Percentiles rank a stretch among this genome's conserved stretches.
Evolutionary conservation across 306 rosid species (phyloP).

Genomic region (Gillenia trifoliata): DNA sequence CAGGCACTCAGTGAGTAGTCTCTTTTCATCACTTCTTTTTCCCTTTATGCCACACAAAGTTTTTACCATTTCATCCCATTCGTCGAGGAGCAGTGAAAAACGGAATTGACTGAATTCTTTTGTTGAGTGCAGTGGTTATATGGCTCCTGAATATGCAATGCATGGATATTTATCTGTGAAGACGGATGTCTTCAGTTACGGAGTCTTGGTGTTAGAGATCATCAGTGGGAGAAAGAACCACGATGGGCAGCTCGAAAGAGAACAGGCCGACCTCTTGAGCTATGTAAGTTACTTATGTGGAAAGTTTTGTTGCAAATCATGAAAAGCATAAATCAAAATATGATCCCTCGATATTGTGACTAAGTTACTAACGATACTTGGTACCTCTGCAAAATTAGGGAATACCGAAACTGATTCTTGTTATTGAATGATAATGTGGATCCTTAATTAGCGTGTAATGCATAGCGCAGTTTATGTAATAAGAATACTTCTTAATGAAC

Average conservation of each 20-base stretch:
- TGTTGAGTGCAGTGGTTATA: constrained; percentile 63
- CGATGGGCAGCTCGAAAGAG: constrained; percentile 37
- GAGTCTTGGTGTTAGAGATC: constrained; percentile 73
- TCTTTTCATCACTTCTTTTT: constrained; percentile 10
- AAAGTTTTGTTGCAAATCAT: constrained; percentile 1
- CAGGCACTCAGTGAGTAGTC: constrained; percentile 88
- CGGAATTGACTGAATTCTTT: not conserved
- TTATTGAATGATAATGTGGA: too few relatives aligned
- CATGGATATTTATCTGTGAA: constrained; percentile 84
- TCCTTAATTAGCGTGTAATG: too few relatives aligned
- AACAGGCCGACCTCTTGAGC: constrained; percentile 67
- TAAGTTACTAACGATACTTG: not conserved
- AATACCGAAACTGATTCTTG: too few relatives aligned
- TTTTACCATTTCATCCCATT: too few relatives aligned
- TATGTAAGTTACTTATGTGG: constrained; percentile 46
- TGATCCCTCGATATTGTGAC: not conserved
- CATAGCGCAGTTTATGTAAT: too few relatives aligned
- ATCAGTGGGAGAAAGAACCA: constrained; percentile 81
- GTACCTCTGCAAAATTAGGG: not conserved
- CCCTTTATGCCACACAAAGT: constrained; percentile 1
- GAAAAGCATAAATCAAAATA: not conserved
- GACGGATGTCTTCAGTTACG: constrained; percentile 85
- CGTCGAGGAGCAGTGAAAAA: not conserved
- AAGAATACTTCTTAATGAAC: too few relatives aligned
- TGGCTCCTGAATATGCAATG: constrained; percentile 90